Percentiles rank a stretch among this genome's conserved stretches.
Conservation (phyloP, 2,329 filamentous ascomycete genomes). For the Metarhizium anisopliae region DNA sequence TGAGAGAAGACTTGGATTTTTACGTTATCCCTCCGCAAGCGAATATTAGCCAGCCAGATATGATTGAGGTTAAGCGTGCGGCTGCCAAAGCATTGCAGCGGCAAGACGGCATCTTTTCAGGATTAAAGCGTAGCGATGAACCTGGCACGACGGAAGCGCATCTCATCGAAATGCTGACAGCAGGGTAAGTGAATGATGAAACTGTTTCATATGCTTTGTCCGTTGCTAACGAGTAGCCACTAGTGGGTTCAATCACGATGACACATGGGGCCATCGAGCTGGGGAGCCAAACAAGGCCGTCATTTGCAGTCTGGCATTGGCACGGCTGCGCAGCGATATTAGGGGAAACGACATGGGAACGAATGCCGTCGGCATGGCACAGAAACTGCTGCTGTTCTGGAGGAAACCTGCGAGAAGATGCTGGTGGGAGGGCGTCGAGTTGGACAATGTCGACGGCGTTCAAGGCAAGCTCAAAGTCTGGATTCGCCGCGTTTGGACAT, state of each 20-base stretch:
- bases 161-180: slow-evolving; percentile 97
- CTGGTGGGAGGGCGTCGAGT: slow-evolving; percentile 98
- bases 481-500: slow-evolving; percentile 96
- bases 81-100: slow-evolving; percentile 77
- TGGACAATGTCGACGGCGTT: slow-evolving; percentile 82
- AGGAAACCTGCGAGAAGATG: slow-evolving; percentile 90
- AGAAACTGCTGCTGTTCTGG: slow-evolving; percentile 97
- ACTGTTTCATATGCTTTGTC: background rate
- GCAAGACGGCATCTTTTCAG: slow-evolving; percentile 94
- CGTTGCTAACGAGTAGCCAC: background rate
- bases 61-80: slow-evolving; percentile 93
- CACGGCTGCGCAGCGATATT: slow-evolving; percentile 86
- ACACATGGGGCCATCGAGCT: slow-evolving; percentile 93
- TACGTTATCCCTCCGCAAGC: slow-evolving; percentile 85
- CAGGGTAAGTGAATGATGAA: slow-evolving; percentile 58
- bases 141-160: slow-evolving; percentile 95
- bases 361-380: slow-evolving; percentile 91
- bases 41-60: slow-evolving; percentile 78
- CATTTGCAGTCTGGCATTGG: slow-evolving; percentile 91
- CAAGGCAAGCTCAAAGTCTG: slow-evolving; percentile 92
- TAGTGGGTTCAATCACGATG: slow-evolving; percentile 94
- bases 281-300: slow-evolving; percentile 97
- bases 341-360: slow-evolving; percentile 66
- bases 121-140: slow-evolving; percentile 89
- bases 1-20: slow-evolving; percentile 94